Conservation (phyloP, 164 flowering plant genomes). For the Protea cynaroides region DNA sequence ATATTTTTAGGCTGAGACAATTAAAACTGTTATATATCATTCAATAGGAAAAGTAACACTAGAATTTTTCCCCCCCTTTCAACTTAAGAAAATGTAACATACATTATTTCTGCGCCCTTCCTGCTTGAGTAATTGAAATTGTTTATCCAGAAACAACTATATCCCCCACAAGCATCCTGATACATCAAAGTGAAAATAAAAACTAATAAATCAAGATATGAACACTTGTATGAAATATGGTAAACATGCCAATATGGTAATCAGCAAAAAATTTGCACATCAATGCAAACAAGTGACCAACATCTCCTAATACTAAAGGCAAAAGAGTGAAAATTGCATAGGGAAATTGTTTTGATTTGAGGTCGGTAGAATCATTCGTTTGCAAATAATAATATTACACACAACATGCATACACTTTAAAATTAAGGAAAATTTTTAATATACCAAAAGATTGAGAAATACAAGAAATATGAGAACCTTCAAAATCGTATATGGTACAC, state of each 20-base stretch:
- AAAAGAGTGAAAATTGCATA: no score
- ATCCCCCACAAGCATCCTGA: conserved; percentile 76
- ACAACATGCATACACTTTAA: no score
- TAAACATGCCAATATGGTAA: not conserved
- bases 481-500: no score
- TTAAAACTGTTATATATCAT: no score
- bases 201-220: not conserved
- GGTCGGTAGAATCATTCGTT: no score
- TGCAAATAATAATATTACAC: no score
- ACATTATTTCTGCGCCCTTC: conserved; percentile 65
- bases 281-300: not conserved
- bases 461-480: no score
- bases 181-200: conserved; percentile 14
- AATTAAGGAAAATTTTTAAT: no score
- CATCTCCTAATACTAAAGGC: not conserved
- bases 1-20: no score
- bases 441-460: no score
- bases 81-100: conserved; percentile 19
- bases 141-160: conserved; percentile 66
- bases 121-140: conserved; percentile 40
- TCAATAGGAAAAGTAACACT: no score
- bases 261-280: not conserved
- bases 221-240: not conserved
- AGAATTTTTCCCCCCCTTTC: not conserved
- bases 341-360: no score